These are phyloP conservation scores for Yamadazyma diospyri DNA, from an alignment of 1,139 yeast genomes.

Conservation along the genomic window DNA sequence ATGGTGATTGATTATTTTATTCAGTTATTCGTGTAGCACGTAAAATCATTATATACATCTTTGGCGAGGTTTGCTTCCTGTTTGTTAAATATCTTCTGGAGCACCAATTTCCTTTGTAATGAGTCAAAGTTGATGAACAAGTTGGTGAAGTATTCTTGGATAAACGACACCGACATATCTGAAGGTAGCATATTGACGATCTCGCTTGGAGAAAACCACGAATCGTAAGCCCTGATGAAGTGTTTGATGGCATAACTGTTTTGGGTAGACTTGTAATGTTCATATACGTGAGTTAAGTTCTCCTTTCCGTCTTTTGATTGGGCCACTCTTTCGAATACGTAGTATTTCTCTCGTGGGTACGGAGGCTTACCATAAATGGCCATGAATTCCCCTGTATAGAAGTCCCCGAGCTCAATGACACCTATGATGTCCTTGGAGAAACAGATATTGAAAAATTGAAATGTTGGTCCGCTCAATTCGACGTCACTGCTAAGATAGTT, in stretches of 20 bases:
- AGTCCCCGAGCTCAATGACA: slow-evolving; percentile 18
- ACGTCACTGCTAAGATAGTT: slow-evolving; percentile 5
- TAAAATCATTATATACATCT: slow-evolving; percentile 16
- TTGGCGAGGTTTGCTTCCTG: slow-evolving; percentile 23
- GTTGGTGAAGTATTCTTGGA: slow-evolving; percentile 25
- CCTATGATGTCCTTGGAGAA: slow-evolving; percentile 5
- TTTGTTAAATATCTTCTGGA: slow-evolving; percentile 29
- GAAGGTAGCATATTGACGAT: slow-evolving; percentile 29
- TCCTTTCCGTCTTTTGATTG: slow-evolving; percentile 4
- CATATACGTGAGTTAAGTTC: slow-evolving; percentile 18
- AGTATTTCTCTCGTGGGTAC: slow-evolving; percentile 20
- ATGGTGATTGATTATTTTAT: slow-evolving; percentile 66
- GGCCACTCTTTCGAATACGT: slow-evolving; percentile 10
- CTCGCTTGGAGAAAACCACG: slow-evolving; percentile 19
- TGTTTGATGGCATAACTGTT: slow-evolving; percentile 24
- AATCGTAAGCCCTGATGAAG: slow-evolving; percentile 25
- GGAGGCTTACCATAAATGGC: slow-evolving; percentile 24
- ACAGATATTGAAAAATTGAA: slow-evolving; percentile 10
- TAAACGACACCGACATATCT: slow-evolving; percentile 28
- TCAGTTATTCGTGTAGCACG: slow-evolving; percentile 28
- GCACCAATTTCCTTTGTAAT: slow-evolving; percentile 16
- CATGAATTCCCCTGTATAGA: slow-evolving; percentile 32
- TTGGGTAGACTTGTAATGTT: slow-evolving; percentile 17
- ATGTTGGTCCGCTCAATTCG: slow-evolving; percentile 4
- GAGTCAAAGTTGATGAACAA: slow-evolving; percentile 22